These are phyloP conservation scores for Candida mesenterica DNA, from an alignment of 1,139 yeast species.

Conservation along the genomic window DNA sequence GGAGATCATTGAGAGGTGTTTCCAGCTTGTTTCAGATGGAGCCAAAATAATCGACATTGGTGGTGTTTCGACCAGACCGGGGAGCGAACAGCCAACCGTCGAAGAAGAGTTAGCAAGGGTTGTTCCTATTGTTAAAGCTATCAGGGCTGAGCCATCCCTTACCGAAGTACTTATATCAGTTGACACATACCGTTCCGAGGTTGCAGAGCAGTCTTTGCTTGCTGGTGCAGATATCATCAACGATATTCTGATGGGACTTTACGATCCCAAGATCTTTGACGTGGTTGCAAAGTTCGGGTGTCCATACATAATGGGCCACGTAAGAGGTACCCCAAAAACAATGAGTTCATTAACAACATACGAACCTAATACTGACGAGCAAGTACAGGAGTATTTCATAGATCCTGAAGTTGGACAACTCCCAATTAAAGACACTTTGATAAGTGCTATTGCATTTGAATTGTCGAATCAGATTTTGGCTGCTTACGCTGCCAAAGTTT, in stretches of 20 bases:
- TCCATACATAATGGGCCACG: slow-evolving; percentile 81
- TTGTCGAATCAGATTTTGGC: slow-evolving; percentile 52
- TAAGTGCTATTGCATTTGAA: slow-evolving; percentile 61
- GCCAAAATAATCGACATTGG: slow-evolving; percentile 82
- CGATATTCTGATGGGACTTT: slow-evolving; percentile 82
- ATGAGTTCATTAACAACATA: slow-evolving; percentile 68
- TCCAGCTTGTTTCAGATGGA: slow-evolving; percentile 52
- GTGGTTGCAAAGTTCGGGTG: slow-evolving; percentile 69
- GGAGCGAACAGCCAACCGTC: slow-evolving; percentile 56
- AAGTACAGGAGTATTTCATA: slow-evolving; percentile 36
- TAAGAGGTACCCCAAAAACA: slow-evolving; percentile 76
- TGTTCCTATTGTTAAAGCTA: slow-evolving; percentile 63
- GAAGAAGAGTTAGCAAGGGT: slow-evolving; percentile 66
- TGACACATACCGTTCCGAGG: slow-evolving; percentile 78
- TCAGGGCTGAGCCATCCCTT: slow-evolving; percentile 47
- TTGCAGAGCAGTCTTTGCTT: slow-evolving; percentile 65
- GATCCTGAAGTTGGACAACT: slow-evolving; percentile 27
- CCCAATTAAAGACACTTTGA: slow-evolving; percentile 26
- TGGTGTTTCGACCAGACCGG: slow-evolving; percentile 91
- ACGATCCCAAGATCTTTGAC: slow-evolving; percentile 61
- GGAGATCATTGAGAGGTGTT: slow-evolving; percentile 36
- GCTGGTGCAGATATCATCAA: slow-evolving; percentile 91
- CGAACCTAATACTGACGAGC: slow-evolving; percentile 38
- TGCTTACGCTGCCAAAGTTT: slow-evolving; percentile 65
- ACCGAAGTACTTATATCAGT: slow-evolving; percentile 60